Evolutionary conservation across 2,329 filamentous ascomycete genomes (phyloP).

Genomic region (Hymenoscyphus scutula): DNA sequence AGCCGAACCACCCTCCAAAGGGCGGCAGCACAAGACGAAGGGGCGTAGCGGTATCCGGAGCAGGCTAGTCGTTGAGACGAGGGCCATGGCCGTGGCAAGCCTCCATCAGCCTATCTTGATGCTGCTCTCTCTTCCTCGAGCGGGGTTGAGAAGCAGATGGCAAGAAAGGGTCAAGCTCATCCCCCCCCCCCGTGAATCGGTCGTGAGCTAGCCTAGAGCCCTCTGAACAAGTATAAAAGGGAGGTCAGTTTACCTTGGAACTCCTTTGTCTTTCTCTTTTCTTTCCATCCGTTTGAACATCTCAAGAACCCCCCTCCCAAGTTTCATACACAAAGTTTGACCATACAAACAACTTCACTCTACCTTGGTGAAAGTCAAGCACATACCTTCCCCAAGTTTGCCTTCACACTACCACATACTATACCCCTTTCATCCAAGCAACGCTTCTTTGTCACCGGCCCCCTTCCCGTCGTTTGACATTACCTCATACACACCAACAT

Average conservation of each 20-base stretch:
- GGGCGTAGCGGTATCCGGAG: slow-evolving; percentile 19
- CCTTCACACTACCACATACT: slow-evolving; percentile 4
- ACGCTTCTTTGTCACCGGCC: slow-evolving; percentile 12
- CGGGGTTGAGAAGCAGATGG: slow-evolving; percentile 38
- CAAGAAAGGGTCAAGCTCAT: slow-evolving; percentile 37
- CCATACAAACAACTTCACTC: slow-evolving; percentile 27
- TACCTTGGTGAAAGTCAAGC: slow-evolving; percentile 19
- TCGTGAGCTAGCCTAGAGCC: slow-evolving; percentile 25
- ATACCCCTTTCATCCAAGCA: slow-evolving; percentile 17
- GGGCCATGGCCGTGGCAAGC: slow-evolving; percentile 4
- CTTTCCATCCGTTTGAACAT: slow-evolving; percentile 42
- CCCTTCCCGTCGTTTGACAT: slow-evolving; percentile 21
- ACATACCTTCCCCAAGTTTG: slow-evolving; percentile 10
- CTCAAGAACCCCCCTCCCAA: slow-evolving; percentile 22
- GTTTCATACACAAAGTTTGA: slow-evolving; percentile 29
- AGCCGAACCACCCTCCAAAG: slow-evolving; percentile 31
- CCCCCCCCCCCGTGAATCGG: slow-evolving; percentile 31
- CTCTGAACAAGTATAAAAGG: slow-evolving; percentile 63
- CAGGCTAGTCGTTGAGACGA: slow-evolving; percentile 24
- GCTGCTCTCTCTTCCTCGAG: slow-evolving; percentile 32
- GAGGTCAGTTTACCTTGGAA: slow-evolving; percentile 46
- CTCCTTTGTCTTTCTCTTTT: slow-evolving; percentile 50
- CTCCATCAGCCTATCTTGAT: slow-evolving; percentile 35
- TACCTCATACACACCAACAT: slow-evolving; percentile 35
- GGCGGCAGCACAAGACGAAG: slow-evolving; percentile 29